Evolutionary conservation across 2,329 filamentous ascomycete species (phyloP).

Genomic region (Cordyceps tenuipes): DNA sequence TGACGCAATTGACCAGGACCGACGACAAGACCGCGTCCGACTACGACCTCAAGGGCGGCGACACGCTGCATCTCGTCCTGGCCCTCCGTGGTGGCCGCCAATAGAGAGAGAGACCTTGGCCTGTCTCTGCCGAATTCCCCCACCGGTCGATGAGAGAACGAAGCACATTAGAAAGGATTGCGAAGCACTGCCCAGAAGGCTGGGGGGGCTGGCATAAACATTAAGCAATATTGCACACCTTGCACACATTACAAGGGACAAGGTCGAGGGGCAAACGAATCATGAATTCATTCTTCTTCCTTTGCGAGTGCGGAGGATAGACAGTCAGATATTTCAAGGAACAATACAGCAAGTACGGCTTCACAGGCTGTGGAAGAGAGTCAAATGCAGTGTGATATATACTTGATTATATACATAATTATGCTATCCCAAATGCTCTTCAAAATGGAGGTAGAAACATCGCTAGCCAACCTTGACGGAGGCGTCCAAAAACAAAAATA

Average conservation of each 20-base stretch:
- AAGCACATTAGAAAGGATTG: background rate
- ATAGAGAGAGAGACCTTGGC: background rate
- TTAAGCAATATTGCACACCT: too few relatives aligned
- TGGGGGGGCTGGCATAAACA: too few relatives aligned
- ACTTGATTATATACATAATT: background rate
- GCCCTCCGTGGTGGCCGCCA: constrained; percentile 71
- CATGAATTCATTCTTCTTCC: too few relatives aligned
- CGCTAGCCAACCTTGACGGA: background rate
- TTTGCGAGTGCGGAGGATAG: background rate
- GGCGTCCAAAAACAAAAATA: background rate
- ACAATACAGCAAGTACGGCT: background rate
- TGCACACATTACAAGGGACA: background rate
- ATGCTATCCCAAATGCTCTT: background rate
- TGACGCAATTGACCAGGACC: constrained; percentile 47
- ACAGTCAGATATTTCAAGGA: background rate
- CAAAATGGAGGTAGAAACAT: background rate
- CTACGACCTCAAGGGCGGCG: constrained; percentile 84
- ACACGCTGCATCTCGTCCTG: constrained; percentile 90
- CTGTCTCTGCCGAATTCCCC: background rate
- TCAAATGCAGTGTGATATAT: background rate
- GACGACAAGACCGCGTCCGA: constrained; percentile 91
- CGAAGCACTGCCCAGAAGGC: background rate
- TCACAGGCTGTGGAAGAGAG: background rate
- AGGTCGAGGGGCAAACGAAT: background rate
- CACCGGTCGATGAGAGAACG: background rate